These are phyloP conservation scores for Dissophora ornata DNA, from an alignment of 192 early-diverging fungal species.

Conservation along the genomic window DNA sequence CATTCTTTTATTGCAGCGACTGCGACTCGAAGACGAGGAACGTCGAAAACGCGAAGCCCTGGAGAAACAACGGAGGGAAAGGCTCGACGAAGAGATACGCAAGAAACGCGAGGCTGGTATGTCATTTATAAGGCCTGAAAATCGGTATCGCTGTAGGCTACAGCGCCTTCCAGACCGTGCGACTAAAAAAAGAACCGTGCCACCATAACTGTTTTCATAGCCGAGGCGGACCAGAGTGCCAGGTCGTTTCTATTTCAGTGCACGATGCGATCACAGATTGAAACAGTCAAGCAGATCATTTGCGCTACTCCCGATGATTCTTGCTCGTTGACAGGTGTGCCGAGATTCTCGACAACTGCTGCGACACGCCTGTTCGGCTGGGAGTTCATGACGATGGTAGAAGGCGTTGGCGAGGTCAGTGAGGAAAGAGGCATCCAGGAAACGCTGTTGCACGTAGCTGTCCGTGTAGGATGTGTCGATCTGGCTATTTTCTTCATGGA, in stretches of 20 bases:
- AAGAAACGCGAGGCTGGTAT: slow-evolving; percentile 52
- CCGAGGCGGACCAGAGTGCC: slow-evolving; percentile 45
- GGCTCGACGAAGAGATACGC: slow-evolving; percentile 53
- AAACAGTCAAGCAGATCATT: slow-evolving; percentile 51
- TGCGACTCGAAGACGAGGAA: slow-evolving; percentile 50
- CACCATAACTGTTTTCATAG: slow-evolving; percentile 19
- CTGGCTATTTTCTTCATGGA: slow-evolving; percentile 45
- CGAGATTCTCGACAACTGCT: slow-evolving; percentile 41
- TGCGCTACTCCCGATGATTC: slow-evolving; percentile 36
- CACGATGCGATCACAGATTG: slow-evolving; percentile 47
- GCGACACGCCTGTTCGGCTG: slow-evolving; percentile 52
- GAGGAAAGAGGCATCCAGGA: slow-evolving; percentile 51
- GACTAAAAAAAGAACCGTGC: no score
- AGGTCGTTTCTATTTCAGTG: slow-evolving; percentile 52
- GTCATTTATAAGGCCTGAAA: neutral
- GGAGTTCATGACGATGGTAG: slow-evolving; percentile 51
- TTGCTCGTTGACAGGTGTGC: slow-evolving; percentile 42
- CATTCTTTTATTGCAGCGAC: slow-evolving; percentile 37
- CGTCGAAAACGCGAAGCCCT: slow-evolving; percentile 43
- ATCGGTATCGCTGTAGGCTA: no score
- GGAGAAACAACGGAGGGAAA: slow-evolving; percentile 42
- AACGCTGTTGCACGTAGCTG: slow-evolving; percentile 54
- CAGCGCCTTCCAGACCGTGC: no score
- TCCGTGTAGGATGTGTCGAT: slow-evolving; percentile 48
- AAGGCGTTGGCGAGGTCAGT: slow-evolving; percentile 54